Evolutionary conservation across 176 grass and related monocot genomes (phyloP).

Genomic region (Oryza meridionalis): DNA sequence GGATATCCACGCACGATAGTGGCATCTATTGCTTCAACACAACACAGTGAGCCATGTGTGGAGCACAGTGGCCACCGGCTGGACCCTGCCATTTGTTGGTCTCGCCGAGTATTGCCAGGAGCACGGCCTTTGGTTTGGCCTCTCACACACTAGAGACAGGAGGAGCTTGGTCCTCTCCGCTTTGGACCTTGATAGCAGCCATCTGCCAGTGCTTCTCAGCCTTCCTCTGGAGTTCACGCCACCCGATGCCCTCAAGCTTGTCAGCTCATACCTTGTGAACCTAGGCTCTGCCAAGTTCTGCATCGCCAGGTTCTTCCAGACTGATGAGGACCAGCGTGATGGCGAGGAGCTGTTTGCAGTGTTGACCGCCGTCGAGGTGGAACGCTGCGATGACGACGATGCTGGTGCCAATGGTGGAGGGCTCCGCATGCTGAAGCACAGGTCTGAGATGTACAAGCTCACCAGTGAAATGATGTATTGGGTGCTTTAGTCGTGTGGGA

Average conservation of each 20-base stretch:
- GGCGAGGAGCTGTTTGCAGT: neutral
- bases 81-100: neutral
- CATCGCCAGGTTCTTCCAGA: neutral
- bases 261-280: neutral
- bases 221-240: too few relatives aligned
- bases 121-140: neutral
- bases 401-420: too few relatives aligned
- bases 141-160: neutral
- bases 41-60: neutral
- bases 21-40: neutral
- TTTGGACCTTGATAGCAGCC: too few relatives aligned
- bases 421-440: too few relatives aligned
- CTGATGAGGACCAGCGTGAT: neutral
- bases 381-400: neutral
- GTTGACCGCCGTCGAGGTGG: constrained; percentile 5
- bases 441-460: too few relatives aligned
- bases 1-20: neutral
- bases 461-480: too few relatives aligned
- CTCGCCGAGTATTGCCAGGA: neutral
- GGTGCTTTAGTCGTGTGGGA: too few relatives aligned
- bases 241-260: neutral
- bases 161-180: too few relatives aligned
- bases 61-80: neutral
- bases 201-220: too few relatives aligned
- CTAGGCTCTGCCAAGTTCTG: neutral